Evolutionary conservation across 2,329 filamentous ascomycete genomes (phyloP).

Genomic region (Grosmannia huntii): DNA sequence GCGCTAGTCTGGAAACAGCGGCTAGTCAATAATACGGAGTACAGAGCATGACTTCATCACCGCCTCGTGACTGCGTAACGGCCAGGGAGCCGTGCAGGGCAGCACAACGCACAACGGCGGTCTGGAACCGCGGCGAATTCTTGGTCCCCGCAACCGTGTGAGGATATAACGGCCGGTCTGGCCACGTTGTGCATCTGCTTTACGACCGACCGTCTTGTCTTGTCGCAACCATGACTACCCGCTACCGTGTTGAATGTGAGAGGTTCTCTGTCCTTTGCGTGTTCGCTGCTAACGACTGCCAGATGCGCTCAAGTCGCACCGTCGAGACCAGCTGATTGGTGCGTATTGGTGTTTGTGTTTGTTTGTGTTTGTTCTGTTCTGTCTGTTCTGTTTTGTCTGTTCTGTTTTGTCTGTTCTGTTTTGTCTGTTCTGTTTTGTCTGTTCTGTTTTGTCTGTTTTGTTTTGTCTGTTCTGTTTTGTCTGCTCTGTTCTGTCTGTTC

Average conservation of each 20-base stretch:
- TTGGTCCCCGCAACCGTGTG: not conserved
- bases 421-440: too few species aligned
- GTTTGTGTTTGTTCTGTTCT: too few species aligned
- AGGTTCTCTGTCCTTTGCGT: not conserved
- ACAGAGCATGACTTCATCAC: not conserved
- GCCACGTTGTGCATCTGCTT: too few species aligned
- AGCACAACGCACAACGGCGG: not conserved
- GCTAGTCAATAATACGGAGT: constrained; percentile 3
- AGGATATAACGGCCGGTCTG: not conserved
- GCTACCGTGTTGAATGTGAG: constrained; percentile 64
- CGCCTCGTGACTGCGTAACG: not conserved
- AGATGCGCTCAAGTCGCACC: constrained; percentile 68
- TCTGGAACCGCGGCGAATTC: not conserved
- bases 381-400: too few species aligned
- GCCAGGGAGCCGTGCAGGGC: not conserved
- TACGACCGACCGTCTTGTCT: not conserved
- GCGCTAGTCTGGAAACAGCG: constrained; percentile 3
- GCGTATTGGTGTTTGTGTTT: too few species aligned
- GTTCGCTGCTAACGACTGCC: not conserved
- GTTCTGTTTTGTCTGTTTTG: too few species aligned
- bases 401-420: too few species aligned
- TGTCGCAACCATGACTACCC: constrained; percentile 39
- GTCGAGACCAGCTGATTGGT: constrained; percentile 71
- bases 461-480: too few species aligned
- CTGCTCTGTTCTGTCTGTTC: too few species aligned